Conservation (phyloP, 2,329 filamentous ascomycete genomes). For the Paracorniculantispora psalliotae region DNA sequence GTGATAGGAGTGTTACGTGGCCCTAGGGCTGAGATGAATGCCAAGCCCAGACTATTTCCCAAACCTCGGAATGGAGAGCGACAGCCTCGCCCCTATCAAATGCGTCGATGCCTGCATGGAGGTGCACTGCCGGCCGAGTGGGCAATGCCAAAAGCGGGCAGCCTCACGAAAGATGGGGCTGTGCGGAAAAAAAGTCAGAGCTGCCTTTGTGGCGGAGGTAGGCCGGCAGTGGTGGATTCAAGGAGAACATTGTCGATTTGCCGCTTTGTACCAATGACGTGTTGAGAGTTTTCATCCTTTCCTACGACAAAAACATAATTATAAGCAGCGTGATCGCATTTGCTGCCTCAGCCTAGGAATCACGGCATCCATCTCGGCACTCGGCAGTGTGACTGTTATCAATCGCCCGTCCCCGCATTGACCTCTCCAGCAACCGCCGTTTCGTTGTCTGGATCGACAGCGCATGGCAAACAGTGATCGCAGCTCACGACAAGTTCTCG, state of each 20-base stretch:
- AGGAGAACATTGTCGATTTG: not conserved
- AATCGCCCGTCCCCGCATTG: not conserved
- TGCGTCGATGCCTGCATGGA: slow-evolving; percentile 1
- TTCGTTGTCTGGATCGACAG: not conserved
- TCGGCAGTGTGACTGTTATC: not conserved
- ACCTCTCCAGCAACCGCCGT: not conserved
- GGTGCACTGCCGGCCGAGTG: slow-evolving; percentile 9
- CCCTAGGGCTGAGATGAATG: not conserved
- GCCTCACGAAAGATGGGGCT: not conserved
- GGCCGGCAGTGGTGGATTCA: not conserved
- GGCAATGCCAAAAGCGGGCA: slow-evolving; percentile 1
- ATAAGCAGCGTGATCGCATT: too few species aligned
- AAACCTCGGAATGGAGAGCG: not conserved
- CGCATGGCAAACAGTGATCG: not conserved
- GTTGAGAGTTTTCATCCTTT: not conserved
- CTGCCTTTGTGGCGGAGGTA: slow-evolving; percentile 1
- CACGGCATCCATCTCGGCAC: too few species aligned
- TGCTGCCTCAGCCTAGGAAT: too few species aligned
- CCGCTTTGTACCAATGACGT: not conserved
- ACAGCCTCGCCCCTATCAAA: not conserved
- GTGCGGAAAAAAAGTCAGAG: slow-evolving; percentile 1
- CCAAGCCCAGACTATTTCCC: not conserved
- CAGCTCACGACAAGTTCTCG: not conserved
- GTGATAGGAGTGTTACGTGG: not conserved
- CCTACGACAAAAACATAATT: not conserved